phyloP scores from a whole-genome alignment of 2,329 filamentous ascomycete genomes.

The Fusarium miscanthi region DNA sequence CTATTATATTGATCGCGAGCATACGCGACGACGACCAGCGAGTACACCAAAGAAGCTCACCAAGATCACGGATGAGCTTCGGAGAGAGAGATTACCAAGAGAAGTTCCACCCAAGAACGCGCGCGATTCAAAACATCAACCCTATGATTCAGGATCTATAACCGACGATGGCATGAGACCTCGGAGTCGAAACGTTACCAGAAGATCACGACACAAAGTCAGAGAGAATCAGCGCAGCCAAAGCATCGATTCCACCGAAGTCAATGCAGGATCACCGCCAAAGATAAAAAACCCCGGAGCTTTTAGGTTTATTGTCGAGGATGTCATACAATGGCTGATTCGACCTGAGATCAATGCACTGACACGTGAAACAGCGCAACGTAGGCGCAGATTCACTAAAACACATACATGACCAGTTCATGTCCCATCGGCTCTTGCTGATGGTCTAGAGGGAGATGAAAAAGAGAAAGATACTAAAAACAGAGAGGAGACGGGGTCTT shows the following conservation, averaged over 20 bases:
- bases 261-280: neutral
- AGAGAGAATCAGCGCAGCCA: fast-evolving
- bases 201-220: fast-evolving
- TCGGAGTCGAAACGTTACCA: neutral
- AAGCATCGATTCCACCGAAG: neutral
- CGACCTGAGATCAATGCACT: neutral
- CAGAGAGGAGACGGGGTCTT: neutral
- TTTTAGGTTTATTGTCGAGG: neutral
- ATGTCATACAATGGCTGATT: neutral
- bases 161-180: fast-evolving
- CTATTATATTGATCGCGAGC: too few relatives aligned
- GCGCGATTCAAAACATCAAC: fast-evolving
- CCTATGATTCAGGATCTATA: fast-evolving
- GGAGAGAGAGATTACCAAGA: fast-evolving
- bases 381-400: fast-evolving
- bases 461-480: neutral
- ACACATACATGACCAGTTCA: neutral
- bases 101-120: fast-evolving
- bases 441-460: too few relatives aligned
- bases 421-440: too few relatives aligned
- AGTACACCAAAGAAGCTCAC: too few relatives aligned
- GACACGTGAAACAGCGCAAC: fast-evolving
- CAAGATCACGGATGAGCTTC: fast-evolving
- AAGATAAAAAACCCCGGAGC: fast-evolving
- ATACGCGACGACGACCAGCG: too few relatives aligned